These are phyloP conservation scores for Diaporthe amygdali DNA, from an alignment of 2,329 filamentous ascomycete genomes.

Conservation along the genomic window DNA sequence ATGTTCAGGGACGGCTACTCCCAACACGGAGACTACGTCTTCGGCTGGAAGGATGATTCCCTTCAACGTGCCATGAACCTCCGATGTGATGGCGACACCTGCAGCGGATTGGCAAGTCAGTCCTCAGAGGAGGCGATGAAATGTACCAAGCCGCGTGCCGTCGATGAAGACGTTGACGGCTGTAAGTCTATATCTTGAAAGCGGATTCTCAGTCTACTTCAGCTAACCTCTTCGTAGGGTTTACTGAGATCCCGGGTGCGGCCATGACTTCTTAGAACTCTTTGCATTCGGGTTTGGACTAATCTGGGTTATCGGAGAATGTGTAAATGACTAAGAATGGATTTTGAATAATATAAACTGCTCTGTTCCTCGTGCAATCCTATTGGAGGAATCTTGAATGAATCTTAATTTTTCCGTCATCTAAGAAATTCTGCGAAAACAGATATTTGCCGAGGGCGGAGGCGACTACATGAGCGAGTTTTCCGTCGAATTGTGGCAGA, in stretches of 20 bases:
- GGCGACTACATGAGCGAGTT: too few species aligned
- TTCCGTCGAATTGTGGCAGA: too few species aligned
- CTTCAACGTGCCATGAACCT: conserved; percentile 34
- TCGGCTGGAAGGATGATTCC: conserved; percentile 41
- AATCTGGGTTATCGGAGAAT: background rate
- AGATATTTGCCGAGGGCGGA: too few species aligned
- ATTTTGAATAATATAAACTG: background rate
- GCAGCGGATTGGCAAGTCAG: background rate
- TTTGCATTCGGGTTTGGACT: too few species aligned
- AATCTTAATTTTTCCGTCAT: background rate
- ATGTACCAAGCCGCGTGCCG: background rate
- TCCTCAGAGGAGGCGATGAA: background rate
- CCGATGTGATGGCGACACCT: background rate
- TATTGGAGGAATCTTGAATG: background rate
- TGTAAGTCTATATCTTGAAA: background rate
- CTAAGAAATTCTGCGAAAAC: background rate
- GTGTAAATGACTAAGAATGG: background rate
- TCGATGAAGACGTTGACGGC: background rate
- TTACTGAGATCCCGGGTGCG: background rate
- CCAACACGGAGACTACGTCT: conserved; percentile 45
- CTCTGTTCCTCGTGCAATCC: background rate
- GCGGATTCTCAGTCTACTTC: fast-evolving
- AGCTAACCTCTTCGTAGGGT: background rate
- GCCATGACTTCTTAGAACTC: background rate
- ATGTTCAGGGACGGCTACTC: conserved; percentile 36